Base-by-base conservation (phyloP, 73 alveolate species). In the Paramecium pentaurelia region DNA sequence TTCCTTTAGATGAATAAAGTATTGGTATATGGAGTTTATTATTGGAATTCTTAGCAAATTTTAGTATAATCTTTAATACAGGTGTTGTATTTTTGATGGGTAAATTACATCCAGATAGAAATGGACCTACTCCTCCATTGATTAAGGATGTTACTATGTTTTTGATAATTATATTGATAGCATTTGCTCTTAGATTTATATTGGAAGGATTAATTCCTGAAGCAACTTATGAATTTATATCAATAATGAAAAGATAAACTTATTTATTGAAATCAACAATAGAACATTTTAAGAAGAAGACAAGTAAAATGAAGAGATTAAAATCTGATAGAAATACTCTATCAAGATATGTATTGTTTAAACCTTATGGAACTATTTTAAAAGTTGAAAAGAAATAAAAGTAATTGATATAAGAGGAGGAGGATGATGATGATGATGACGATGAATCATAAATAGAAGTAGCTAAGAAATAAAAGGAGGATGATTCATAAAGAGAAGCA, bases 1-100 rank as follows among this genome's bases (percentile, higher is more conserved):
- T 71, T 1, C 94, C 94, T 42, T 83, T 71, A 1, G 88, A 71
- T 40, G 94, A 89, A 89, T 38, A 83, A 9, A 71, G 86, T 73
- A 89, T 89, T 45, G 94, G 94, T 1, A 89, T 77, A 14, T 89
- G 94, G 94, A 30, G 40, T 38, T 40, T 38, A 30, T 27, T 89
- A 0, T n/a, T 89, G 44, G 94, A 89, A 6, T 89, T 89, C 38
- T 64, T 83, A 32, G 49, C 92, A 7, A 71, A 89, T 89, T 37
- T 71, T 28, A 44, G 86, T 27, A 45, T 89, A 11, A 45, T 89
- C 47, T 71, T 54, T 10, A 89, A 89, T 51, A 71, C 86, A n/a
- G 88, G 64, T 14, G 38, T 89, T 8, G 75, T 89, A 38, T 71
- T 49, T 45, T 32, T 45, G 27, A 60, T 89, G 38, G 75, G 86